Base-by-base conservation (phyloP, 2,329 filamentous ascomycete species). In the Aureobasidium sp. region DNA sequence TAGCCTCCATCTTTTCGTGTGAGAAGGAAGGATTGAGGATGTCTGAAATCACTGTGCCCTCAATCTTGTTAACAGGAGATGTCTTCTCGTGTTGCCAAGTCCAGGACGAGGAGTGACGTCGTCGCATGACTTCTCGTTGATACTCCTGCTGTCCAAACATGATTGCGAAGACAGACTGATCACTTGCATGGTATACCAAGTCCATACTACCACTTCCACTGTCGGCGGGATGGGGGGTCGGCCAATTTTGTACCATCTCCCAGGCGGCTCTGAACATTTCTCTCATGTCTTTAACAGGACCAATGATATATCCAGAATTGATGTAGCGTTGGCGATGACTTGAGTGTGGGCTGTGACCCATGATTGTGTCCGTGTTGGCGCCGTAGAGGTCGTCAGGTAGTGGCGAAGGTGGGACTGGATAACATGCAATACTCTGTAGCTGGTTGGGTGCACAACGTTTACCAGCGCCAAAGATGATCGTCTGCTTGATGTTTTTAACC, bases 401-500 rank as follows among this genome's bases (percentile, higher is more conserved):
- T 4, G 76, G 74, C 0, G 82, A 83, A 27, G 77, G 68, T 0
- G 83, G 82, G 0, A 82, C 76, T 22, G 78, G 77, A 47, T 74
- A 76, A 68, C 83, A 85, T 19, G 79, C 77, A 37, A 77, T 70
- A 59, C 82, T 78, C 1, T 73, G 69, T 1, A 67, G 61, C 2
- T 71, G 64, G 60, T 75, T 75, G 2, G 76, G 75, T 64, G 75
- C 75, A 65, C 83, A 85, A 22, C 74, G 68, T 69, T 85, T 85
- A 59, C 78, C 76, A 8, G 81, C 80, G 2, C 76, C 79, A 64
- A 85, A 85, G 0, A 86, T 66, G 11, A 85, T 79, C 5, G 77
- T 78, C 66, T 84, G 81, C 0, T 74, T 76, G 64, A 81, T 80
- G 61, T 75, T 77, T 22, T 68, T 58, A 27, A 54, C 35, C 19